Conservation (phyloP, 352 stramenopile genomes). For the Globisporangium orthogonon region DNA sequence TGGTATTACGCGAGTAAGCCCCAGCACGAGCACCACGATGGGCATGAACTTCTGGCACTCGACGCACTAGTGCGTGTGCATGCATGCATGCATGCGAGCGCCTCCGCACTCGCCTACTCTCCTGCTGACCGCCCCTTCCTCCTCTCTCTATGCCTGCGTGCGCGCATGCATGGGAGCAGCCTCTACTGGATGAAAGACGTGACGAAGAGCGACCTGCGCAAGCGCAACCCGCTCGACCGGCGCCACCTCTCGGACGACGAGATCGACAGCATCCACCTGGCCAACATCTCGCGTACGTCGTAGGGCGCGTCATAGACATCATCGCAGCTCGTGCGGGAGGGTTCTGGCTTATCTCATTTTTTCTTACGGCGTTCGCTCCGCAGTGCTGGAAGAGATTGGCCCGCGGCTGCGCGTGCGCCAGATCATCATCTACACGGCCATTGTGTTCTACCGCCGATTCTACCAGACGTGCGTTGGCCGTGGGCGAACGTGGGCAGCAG, state of each 20-base stretch:
- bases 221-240: constrained; percentile 72
- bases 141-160: not conserved
- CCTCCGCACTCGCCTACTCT: not conserved
- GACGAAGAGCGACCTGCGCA: constrained; percentile 62
- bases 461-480: constrained; percentile 63
- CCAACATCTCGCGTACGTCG: constrained; percentile 73
- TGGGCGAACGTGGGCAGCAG: not conserved
- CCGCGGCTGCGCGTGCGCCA: constrained; percentile 74
- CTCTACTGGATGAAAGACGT: constrained; percentile 89
- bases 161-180: constrained; percentile 15
- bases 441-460: constrained; percentile 89
- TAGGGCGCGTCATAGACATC: not conserved
- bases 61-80: constrained; percentile 74
- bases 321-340: not conserved
- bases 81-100: not conserved
- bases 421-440: constrained; percentile 89
- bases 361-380: not conserved
- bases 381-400: constrained; percentile 84
- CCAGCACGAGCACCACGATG: constrained; percentile 28
- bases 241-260: constrained; percentile 74
- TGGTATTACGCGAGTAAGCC: too few species aligned
- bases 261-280: constrained; percentile 86
- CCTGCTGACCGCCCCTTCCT: not conserved
- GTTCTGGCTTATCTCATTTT: not conserved
- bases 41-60: constrained; percentile 90